A percentile compares a stretch with the other conserved stretches of the same genome.
Evolutionary conservation across 768 basidiomycete species (phyloP).

Genomic region (Hypholoma sublateritium): DNA sequence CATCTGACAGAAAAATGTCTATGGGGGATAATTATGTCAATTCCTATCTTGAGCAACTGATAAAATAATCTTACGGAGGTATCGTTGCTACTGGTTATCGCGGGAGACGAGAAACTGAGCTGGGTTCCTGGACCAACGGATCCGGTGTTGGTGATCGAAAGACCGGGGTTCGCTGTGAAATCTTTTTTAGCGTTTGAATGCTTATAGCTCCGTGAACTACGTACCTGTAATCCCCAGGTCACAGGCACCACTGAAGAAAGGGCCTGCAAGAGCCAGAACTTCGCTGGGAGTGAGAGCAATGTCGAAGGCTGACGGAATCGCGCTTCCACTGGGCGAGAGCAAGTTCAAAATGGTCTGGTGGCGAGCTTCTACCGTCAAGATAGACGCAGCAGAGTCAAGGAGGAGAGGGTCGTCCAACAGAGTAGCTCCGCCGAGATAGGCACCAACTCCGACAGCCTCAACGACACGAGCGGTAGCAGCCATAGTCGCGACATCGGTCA

Average conservation of each 20-base stretch:
- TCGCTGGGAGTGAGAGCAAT: constrained; percentile 67
- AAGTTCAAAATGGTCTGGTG: constrained; percentile 80
- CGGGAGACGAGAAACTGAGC: constrained; percentile 59
- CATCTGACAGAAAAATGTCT: constrained; percentile 76
- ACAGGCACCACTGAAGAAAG: constrained; percentile 68
- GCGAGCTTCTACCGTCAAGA: constrained; percentile 80
- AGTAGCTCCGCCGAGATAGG: constrained; percentile 74
- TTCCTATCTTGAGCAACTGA: background rate
- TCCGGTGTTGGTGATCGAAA: constrained; percentile 67
- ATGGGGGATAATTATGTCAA: constrained; percentile 9
- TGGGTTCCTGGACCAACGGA: constrained; percentile 53
- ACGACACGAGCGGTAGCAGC: constrained; percentile 69
- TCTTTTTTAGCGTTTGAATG: background rate
- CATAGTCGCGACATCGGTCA: constrained; percentile 71
- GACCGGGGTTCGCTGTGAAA: constrained; percentile 55
- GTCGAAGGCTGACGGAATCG: constrained; percentile 73
- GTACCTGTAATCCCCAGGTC: constrained; percentile 56
- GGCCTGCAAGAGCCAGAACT: constrained; percentile 66
- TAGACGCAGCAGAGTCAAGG: constrained; percentile 67
- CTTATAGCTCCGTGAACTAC: constrained; percentile 9
- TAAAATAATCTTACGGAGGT: constrained; percentile 33
- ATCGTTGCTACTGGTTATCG: constrained; percentile 50
- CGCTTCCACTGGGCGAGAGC: constrained; percentile 52
- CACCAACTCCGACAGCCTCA: constrained; percentile 73
- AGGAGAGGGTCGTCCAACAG: constrained; percentile 60